phyloP scores from a whole-genome alignment of 2,329 filamentous ascomycete species.

The Setomelanomma holmii region DNA sequence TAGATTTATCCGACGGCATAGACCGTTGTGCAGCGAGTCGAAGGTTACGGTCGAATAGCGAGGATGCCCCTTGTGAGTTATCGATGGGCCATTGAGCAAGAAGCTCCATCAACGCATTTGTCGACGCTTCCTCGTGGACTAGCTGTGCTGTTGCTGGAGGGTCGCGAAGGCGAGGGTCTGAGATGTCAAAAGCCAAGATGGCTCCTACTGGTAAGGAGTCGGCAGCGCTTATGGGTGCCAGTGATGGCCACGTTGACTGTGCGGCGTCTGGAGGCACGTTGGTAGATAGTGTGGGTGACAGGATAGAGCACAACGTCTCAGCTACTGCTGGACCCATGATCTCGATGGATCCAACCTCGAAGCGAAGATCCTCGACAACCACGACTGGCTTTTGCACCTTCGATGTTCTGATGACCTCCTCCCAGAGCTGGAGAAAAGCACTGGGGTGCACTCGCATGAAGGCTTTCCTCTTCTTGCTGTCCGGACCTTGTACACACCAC shows the following conservation, averaged over 20 bases:
- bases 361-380: constrained; percentile 72
- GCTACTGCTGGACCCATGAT: constrained; percentile 77
- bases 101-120: constrained; percentile 61
- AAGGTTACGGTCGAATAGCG: constrained; percentile 72
- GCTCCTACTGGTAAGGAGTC: constrained; percentile 73
- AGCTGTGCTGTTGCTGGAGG: constrained; percentile 66
- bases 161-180: constrained; percentile 81
- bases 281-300: constrained; percentile 58
- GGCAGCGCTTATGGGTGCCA: constrained; percentile 52
- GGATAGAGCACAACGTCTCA: constrained; percentile 74
- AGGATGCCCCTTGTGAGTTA: constrained; percentile 52
- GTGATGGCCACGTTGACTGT: constrained; percentile 39
- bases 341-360: constrained; percentile 76
- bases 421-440: constrained; percentile 74
- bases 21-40: constrained; percentile 71
- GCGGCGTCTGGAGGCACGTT: constrained; percentile 36
- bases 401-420: constrained; percentile 64
- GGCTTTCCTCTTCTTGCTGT: constrained; percentile 57
- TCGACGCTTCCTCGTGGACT: constrained; percentile 25
- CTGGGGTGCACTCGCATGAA: constrained; percentile 84
- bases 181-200: constrained; percentile 73
- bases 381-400: constrained; percentile 69
- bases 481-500: constrained; percentile 64
- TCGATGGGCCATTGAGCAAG: constrained; percentile 75
- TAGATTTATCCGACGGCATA: constrained; percentile 76